Base-by-base conservation (phyloP, 1,284 basidiomycete genomes). In the Melampsora americana region DNA sequence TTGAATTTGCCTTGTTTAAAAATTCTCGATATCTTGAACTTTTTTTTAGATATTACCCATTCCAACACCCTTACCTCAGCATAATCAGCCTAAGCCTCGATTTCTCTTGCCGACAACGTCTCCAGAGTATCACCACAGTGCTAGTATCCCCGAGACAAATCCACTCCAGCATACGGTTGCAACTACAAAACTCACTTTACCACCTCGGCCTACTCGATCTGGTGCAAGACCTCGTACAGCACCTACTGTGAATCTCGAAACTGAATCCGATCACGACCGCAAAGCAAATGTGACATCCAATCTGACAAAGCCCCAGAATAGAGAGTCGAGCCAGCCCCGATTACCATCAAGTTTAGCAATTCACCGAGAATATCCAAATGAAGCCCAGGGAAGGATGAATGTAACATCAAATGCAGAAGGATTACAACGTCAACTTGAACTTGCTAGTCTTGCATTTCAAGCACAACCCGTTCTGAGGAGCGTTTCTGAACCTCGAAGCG, bases 191-290 rank as follows among this genome's bases (percentile, higher is more conserved):
- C 12, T 56, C 26, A n/a, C 5, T 28, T 56, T 56, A 56, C 53
- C 53, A 56, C 53, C 53, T n/a, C 20, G 53, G 26, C 53, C 53
- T 23, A 28, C 53, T 23, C 53, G 53, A 56, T 56, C 53, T 28
- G 20, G 53, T 56, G 53, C 20, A n/a, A 56, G 53, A 56, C 20
- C 53, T 56, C 53, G 53, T n/a, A 56, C 53, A 12, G 53, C 53
- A 56, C 53, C 6, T n/a, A 56, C 20, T 14, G 5, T 12, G 1
- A n/a, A n/a, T 56, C 14, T 28, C n/a, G 26, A 23, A 12, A 56
- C 7, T 12, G 53, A 56, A 18, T 18, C n/a, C 20, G 14, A 56
- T 6, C 26, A 23, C 26, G 20, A 28, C n/a, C 20, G 53, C 7
- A 56, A 56, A 28, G 53, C 20, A 23, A 7, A 6, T 23, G 26